Evolutionary conservation across 2,329 filamentous ascomycete genomes (phyloP), one percentile per base, ranked within the genome.

Genomic region (Aspergillus awamori): DNA sequence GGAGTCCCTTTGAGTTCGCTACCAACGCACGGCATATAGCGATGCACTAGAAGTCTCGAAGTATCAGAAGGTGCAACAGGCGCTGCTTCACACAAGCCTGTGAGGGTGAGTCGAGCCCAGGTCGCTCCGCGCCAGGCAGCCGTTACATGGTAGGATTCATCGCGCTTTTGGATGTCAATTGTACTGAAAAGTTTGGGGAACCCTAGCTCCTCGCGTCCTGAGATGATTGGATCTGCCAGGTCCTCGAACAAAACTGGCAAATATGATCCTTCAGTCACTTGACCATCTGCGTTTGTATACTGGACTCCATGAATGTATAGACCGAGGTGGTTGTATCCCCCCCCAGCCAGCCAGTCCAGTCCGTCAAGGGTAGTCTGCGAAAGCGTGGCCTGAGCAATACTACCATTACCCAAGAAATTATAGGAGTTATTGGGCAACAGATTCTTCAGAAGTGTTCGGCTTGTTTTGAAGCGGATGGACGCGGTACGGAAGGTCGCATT

Each of bases 291-390:
- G 64, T 81, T 83, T 1, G 73, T 79, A 64, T 87, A 87, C 63
- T 86, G 73, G 1, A 89, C 83, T 0, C 84, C 86, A 62, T 89
- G 87, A 13, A 89, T 81, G 67, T 86, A 88, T 0, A 89, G 77
- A 0, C 85, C 86, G 15, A 86, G 75, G 65, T 83, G 81, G 17
- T 76, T 80, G 69, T 89, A 89, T 0, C 86, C 86, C 0, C 75
- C 72, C 2, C 86, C 86, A 3, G 83, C 86, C 0, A 89, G 80
- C 86, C 86, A 89, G 28, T 82, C 78, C 78, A 89, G 82, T 0
- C 82, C 81, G 43, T 76, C 70, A 2, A 85, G 70, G 1, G 77
- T 78, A 0, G 70, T 84, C 20, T 74, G 72, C 0, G 74, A 77
- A 63, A 77, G 72, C 20, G 75, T 81, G 1, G 79, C 82, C 10